A percentile compares a stretch with the other conserved stretches of the same genome.
These are phyloP conservation scores for Jasminum sambac DNA, from an alignment of 257 asterid species.

Conservation along the genomic window DNA sequence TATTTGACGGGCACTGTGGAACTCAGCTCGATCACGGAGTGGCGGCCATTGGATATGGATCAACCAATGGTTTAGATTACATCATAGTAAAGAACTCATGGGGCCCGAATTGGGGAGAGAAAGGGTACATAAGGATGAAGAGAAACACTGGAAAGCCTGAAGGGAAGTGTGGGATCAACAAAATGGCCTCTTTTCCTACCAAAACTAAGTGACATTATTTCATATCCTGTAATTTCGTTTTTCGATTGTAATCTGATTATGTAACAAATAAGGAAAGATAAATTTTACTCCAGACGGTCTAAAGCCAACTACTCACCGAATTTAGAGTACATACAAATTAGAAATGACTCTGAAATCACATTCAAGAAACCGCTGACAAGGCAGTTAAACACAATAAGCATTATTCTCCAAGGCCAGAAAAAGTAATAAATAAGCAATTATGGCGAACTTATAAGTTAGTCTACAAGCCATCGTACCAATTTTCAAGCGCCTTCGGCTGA, in stretches of 20 bases:
- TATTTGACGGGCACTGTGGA: slow-evolving; percentile 67
- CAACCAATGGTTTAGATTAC: slow-evolving; percentile 48
- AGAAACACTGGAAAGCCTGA: slow-evolving; percentile 51
- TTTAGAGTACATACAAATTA: background rate
- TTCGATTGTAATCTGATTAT: background rate
- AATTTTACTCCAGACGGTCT: background rate
- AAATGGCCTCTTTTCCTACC: slow-evolving; percentile 62
- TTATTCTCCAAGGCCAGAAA: background rate
- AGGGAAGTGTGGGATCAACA: slow-evolving; percentile 63
- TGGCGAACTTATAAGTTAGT: slow-evolving; percentile 22
- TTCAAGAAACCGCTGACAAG: background rate
- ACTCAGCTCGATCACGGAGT: slow-evolving; percentile 62
- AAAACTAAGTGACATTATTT: slow-evolving; percentile 35
- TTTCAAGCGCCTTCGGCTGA: slow-evolving; percentile 40
- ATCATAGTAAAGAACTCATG: slow-evolving; percentile 66
- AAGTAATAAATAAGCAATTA: background rate
- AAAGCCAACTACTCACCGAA: background rate
- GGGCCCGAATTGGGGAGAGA: slow-evolving; percentile 73
- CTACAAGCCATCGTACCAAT: slow-evolving; percentile 37
- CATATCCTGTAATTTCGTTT: background rate
- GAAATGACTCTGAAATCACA: background rate
- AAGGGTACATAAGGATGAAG: slow-evolving; percentile 66
- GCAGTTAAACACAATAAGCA: background rate
- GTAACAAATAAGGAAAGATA: slow-evolving; percentile 19
- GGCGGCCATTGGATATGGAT: slow-evolving; percentile 54